Evolutionary conservation across 108 stramenopile genomes (phyloP), one percentile per base, ranked within the genome.

Genomic region (Cyclostephanos tholiformis): DNA sequence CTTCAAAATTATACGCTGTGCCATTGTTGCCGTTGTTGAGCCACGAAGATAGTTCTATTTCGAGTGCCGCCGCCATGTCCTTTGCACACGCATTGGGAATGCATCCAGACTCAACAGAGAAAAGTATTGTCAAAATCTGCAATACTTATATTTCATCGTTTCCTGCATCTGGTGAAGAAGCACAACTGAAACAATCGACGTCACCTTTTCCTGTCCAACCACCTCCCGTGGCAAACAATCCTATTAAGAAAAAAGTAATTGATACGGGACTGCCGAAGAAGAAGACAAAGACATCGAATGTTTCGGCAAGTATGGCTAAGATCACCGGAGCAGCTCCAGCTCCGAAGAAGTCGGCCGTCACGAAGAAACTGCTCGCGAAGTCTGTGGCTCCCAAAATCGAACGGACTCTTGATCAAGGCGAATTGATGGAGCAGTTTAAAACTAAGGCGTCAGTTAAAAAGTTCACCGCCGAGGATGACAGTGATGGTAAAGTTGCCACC

Each of bases 1-100:
- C 92, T n/a, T 91, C 91, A 2, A 76, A 80, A 63, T 82, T 96
- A 72, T 93, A 89, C 61, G 89, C 95, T 10, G 80, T 91, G 41
- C 87, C 92, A 16, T 67, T 96, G 63, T 59, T 96, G n/a, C 89
- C 92, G 41, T 69, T 93, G 19, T 67, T 96, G 43, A 86, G 84
- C 57, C 80, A 84, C 65, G 63, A 71, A 10, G 87, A 92, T 46
- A 63, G 61, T 41, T 65, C 82, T 9, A 89, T 93, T 51, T 86
- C 91, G 26, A 67, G 67, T 27, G 86, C 94, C 17, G 90, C 94
- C 26, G 91, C 91, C 20, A 51, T 74, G 56, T 90, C 95, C 9
- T 76, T 87, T 27, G 84, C 91, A 20, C 26, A 71, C 44, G 91
- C 87, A 4, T 82, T 91, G 73, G 87, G 87, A 61, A 76, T 83